Conservation (phyloP, 306 rosid genomes). For the Styphnolobium japonicum region DNA sequence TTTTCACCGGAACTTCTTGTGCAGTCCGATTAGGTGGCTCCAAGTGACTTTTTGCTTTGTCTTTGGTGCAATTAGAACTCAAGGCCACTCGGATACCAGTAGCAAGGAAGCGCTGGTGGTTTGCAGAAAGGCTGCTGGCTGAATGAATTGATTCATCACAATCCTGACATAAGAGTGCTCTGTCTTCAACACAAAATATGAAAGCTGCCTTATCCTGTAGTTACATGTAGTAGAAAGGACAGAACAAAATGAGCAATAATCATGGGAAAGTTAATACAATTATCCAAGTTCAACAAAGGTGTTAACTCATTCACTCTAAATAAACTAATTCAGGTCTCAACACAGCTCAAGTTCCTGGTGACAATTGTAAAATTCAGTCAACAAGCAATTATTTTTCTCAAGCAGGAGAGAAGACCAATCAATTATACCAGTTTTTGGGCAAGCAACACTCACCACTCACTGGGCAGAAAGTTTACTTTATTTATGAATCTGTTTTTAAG, state of each 20-base stretch:
- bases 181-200: conserved; percentile 95
- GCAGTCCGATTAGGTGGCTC: conserved; percentile 71
- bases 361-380: not conserved
- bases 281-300: not conserved
- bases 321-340: not conserved
- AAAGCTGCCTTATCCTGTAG: conserved; percentile 89
- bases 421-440: not conserved
- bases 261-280: not conserved
- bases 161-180: conserved; percentile 92
- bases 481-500: not conserved
- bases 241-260: not conserved
- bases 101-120: conserved; percentile 95
- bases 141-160: conserved; percentile 91
- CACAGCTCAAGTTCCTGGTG: not conserved
- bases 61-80: conserved; percentile 59
- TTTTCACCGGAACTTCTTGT: conserved; percentile 45
- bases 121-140: conserved; percentile 70
- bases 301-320: not conserved
- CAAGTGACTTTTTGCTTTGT: conserved; percentile 36
- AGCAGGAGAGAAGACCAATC: not conserved
- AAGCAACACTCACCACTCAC: not conserved
- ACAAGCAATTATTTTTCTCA: not conserved
- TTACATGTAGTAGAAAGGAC: conserved; percentile 6
- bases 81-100: conserved; percentile 86
- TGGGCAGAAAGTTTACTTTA: not conserved